Evolutionary conservation across 345 rosid genomes (phyloP), one percentile per base, ranked within the genome.

Genomic region (Schrenkiella parvula): DNA sequence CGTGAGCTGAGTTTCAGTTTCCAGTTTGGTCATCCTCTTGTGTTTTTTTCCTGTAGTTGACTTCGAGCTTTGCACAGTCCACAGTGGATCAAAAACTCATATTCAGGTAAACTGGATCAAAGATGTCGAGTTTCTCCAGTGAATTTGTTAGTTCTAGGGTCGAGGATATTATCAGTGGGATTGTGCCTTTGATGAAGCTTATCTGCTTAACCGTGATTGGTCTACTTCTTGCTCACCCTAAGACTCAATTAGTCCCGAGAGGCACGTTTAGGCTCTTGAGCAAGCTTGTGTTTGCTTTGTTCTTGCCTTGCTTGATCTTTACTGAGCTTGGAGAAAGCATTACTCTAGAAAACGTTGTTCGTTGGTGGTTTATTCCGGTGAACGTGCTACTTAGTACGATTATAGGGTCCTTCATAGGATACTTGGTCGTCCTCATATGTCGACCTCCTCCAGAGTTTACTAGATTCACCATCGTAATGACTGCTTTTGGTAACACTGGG

Each of bases 361-460:
- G 68, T 12, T 88, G 97, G 99, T 95, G 97, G 97, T 87, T 95
- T 72, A 89, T 95, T 68, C 99, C 99, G 0, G 86, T 89, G 42
- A 91, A 89, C 77, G 97, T 95, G 51, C 34, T 95, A 11, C 37
- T 91, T 37, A 88, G 97, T 70, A 86, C 95, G 2, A 1, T 83
- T 2, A 64, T 86, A 14, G 99, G 92, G 9, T 80, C 84, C 63
- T 73, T 91, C 1, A 84, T 91, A 4, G 99, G 97, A 28, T 72
- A 76, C 46, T 47, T 88, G 50, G 97, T 95, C 10, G 97, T 91
- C 34, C 66, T 81, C 15, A 70, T 86, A 69, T 95, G 99, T 48
- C 83, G 87, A 31, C 99, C 96, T 10, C 93, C 96, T 12, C 96
- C 93, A 0, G 75, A 87, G 85, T 70, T 84, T 5, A 91, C 81